Conservation (phyloP, 2,329 filamentous ascomycete genomes). For the Cercospora beticola region DNA sequence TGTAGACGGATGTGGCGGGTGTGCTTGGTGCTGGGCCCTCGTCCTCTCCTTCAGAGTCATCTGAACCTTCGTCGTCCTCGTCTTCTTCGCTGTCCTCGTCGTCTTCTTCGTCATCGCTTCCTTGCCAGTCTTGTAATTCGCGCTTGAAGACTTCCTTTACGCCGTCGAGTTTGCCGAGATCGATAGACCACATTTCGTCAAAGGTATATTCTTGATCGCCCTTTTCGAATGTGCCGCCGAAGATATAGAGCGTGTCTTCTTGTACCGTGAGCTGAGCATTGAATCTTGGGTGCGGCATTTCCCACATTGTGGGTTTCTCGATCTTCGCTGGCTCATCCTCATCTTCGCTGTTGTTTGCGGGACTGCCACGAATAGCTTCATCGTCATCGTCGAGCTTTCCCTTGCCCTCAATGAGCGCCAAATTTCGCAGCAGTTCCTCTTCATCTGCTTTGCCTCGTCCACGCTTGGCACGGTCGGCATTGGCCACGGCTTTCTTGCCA, state of each 20-base stretch:
- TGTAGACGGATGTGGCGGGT: conserved; percentile 29
- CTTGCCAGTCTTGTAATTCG: conserved; percentile 82
- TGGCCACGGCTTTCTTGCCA: conserved; percentile 55
- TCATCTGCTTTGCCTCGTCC: conserved; percentile 86
- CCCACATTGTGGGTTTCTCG: conserved; percentile 64
- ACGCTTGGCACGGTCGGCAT: conserved; percentile 57
- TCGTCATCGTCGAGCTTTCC: conserved; percentile 56
- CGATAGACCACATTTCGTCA: conserved; percentile 88
- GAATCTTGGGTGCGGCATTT: conserved; percentile 86
- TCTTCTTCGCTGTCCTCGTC: conserved; percentile 52
- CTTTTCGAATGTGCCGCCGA: conserved; percentile 92
- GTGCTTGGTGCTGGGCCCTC: conserved; percentile 45
- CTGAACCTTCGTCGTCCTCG: conserved; percentile 58
- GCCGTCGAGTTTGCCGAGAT: conserved; percentile 91
- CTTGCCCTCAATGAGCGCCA: conserved; percentile 80
- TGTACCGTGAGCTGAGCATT: conserved; percentile 89
- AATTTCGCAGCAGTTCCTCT: conserved; percentile 81
- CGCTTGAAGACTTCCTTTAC: conserved; percentile 87
- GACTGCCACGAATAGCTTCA: conserved; percentile 36
- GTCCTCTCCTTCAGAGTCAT: conserved; percentile 38
- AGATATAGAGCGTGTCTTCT: conserved; percentile 89
- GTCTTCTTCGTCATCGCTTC: conserved; percentile 46
- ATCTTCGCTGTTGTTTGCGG: conserved; percentile 47
- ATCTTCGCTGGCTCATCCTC: conserved; percentile 52
- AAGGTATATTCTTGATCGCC: conserved; percentile 94